These are phyloP conservation scores for Orbilia brochopaga DNA, from an alignment of 2,329 filamentous ascomycete genomes.

Conservation along the genomic window DNA sequence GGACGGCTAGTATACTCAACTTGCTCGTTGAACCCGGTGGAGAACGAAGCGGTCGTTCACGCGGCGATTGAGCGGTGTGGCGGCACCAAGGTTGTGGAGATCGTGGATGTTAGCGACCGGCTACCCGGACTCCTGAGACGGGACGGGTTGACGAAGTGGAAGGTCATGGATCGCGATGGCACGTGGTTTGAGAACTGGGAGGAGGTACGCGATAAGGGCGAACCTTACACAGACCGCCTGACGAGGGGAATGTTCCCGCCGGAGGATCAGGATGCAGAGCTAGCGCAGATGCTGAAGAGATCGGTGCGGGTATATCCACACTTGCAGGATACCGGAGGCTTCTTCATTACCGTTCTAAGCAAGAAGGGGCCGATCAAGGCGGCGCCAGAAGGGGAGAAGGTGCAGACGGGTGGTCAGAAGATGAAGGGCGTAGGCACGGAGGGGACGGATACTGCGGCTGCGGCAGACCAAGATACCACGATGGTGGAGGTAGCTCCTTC, in stretches of 20 bases:
- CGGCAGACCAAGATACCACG: constrained; percentile 23
- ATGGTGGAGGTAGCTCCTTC: constrained; percentile 33
- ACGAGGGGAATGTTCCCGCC: constrained; percentile 84
- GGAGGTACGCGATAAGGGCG: constrained; percentile 65
- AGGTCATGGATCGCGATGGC: constrained; percentile 84
- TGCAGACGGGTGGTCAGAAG: constrained; percentile 35
- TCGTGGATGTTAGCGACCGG: constrained; percentile 80
- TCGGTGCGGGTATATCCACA: constrained; percentile 96
- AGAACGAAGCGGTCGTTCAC: constrained; percentile 91
- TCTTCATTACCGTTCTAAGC: constrained; percentile 95
- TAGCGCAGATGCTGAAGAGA: constrained; percentile 73
- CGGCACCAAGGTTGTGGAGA: constrained; percentile 77
- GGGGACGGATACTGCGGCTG: constrained; percentile 3
- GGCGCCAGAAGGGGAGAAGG: constrained; percentile 45
- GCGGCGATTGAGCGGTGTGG: constrained; percentile 90
- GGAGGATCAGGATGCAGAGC: constrained; percentile 62
- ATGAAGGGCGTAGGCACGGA: constrained; percentile 24
- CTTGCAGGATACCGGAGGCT: constrained; percentile 92
- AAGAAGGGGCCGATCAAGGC: constrained; percentile 73
- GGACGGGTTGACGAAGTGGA: constrained; percentile 81
- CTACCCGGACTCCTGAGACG: constrained; percentile 77
- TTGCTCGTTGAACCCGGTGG: constrained; percentile 97
- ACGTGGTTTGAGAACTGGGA: constrained; percentile 81
- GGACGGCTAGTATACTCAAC: constrained; percentile 97
- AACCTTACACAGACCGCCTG: constrained; percentile 69